Evolutionary conservation across 1,284 basidiomycete genomes (phyloP).

Genomic region (Ceratobasidium sp.): DNA sequence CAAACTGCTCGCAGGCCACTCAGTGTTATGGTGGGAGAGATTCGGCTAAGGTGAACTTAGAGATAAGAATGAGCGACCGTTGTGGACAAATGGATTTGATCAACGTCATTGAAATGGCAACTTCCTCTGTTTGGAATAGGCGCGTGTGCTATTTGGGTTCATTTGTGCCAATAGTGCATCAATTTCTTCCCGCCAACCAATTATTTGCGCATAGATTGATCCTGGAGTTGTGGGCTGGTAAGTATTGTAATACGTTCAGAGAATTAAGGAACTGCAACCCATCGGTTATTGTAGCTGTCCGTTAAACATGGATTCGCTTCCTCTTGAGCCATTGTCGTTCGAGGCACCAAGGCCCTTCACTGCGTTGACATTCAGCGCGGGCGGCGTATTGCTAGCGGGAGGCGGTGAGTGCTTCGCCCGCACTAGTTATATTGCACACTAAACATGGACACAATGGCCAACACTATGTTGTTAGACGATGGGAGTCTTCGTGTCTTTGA

Average conservation of each 20-base stretch:
- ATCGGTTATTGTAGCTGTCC: too few relatives aligned
- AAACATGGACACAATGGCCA: not conserved
- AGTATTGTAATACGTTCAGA: too few relatives aligned
- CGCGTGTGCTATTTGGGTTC: not conserved
- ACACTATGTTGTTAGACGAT: conserved; percentile 4
- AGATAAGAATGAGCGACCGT: conserved; percentile 11
- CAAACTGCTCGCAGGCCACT: not conserved
- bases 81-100: conserved; percentile 28
- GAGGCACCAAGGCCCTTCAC: conserved; percentile 38
- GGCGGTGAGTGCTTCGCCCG: conserved; percentile 20
- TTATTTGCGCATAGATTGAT: too few relatives aligned
- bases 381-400: conserved; percentile 20
- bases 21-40: conserved; percentile 2
- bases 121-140: conserved; percentile 13
- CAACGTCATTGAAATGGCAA: conserved; percentile 21
- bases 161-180: not conserved
- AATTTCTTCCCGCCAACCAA: not conserved
- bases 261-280: too few relatives aligned
- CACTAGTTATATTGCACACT: not conserved
- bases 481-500: conserved; percentile 34
- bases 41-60: not conserved
- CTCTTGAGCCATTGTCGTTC: conserved; percentile 10
- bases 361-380: conserved; percentile 17
- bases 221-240: too few relatives aligned
- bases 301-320: not conserved